phyloP scores from a whole-genome alignment of 257 asterid species.

The Misopates orontium region DNA sequence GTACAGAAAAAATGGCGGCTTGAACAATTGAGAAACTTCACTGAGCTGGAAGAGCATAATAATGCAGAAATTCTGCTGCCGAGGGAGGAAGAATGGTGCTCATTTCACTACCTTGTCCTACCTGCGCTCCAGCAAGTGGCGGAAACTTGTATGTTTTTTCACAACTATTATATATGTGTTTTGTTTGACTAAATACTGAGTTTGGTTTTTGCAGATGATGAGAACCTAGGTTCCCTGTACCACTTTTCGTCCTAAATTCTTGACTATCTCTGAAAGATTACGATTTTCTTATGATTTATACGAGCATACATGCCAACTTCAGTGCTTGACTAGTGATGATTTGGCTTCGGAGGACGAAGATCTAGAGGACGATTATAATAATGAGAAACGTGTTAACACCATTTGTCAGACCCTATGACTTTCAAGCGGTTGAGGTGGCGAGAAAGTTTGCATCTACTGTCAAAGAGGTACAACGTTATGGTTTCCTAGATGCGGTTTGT shows the following conservation, averaged over 20 bases:
- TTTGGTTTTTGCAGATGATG: slow-evolving; percentile 74
- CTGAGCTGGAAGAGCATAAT: slow-evolving; percentile 39
- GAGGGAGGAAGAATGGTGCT: slow-evolving; percentile 91
- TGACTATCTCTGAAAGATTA: slow-evolving; percentile 44
- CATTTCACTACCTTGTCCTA: slow-evolving; percentile 71
- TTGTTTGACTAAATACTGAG: slow-evolving; percentile 22
- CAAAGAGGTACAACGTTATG: slow-evolving; percentile 65
- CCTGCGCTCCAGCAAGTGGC: slow-evolving; percentile 76
- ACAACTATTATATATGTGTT: slow-evolving; percentile 3
- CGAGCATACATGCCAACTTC: slow-evolving; percentile 54
- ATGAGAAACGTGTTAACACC: slow-evolving; percentile 61
- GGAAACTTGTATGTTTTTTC: slow-evolving; percentile 62
- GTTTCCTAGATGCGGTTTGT: slow-evolving; percentile 27
- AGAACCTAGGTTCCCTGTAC: slow-evolving; percentile 64
- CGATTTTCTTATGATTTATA: slow-evolving; percentile 54
- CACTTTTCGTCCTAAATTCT: slow-evolving; percentile 74
- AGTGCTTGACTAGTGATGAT: slow-evolving; percentile 35
- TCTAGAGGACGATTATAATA: slow-evolving; percentile 42
- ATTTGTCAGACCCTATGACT: slow-evolving; percentile 59
- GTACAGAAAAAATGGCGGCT: slow-evolving; percentile 70
- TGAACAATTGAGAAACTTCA: slow-evolving; percentile 51
- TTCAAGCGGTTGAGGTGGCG: slow-evolving; percentile 52
- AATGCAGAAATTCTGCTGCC: slow-evolving; percentile 36
- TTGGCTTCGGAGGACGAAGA: slow-evolving; percentile 39
- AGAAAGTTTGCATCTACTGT: slow-evolving; percentile 55